phyloP scores from a whole-genome alignment of 2,329 filamentous ascomycete species.

The Polychaeton citri region DNA sequence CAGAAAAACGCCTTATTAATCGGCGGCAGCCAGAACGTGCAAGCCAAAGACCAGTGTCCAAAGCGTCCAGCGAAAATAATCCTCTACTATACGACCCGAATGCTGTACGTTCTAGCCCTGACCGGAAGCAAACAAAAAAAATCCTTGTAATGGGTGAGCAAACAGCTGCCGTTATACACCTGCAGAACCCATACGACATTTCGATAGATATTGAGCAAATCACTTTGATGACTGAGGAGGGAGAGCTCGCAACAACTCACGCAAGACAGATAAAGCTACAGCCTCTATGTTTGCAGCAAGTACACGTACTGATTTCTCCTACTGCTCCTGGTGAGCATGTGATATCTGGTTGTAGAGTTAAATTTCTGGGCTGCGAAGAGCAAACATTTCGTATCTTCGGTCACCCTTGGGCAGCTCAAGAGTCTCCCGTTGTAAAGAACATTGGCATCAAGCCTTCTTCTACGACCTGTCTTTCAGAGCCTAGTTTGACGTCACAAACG shows the following conservation, averaged over 20 bases:
- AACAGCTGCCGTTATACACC: slow-evolving; percentile 63
- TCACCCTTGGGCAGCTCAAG: slow-evolving; percentile 58
- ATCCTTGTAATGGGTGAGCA: slow-evolving; percentile 68
- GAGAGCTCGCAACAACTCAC: slow-evolving; percentile 53
- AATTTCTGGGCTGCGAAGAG: slow-evolving; percentile 68
- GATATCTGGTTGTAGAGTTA: slow-evolving; percentile 66
- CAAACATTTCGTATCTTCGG: slow-evolving; percentile 74
- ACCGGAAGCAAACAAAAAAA: slow-evolving; percentile 34
- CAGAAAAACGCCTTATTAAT: slow-evolving; percentile 9
- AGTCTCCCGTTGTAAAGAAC: slow-evolving; percentile 59
- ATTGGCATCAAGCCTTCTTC: slow-evolving; percentile 5
- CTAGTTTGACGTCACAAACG: neutral
- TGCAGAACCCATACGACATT: slow-evolving; percentile 92
- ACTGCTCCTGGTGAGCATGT: slow-evolving; percentile 53
- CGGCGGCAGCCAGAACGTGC: neutral
- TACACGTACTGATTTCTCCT: slow-evolving; percentile 58
- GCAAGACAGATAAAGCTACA: slow-evolving; percentile 54
- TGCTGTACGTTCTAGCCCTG: slow-evolving; percentile 46
- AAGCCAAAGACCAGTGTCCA: neutral
- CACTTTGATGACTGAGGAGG: slow-evolving; percentile 58
- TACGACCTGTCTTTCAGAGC: neutral
- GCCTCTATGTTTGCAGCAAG: slow-evolving; percentile 68
- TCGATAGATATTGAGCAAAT: slow-evolving; percentile 81
- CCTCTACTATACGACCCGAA: slow-evolving; percentile 97
- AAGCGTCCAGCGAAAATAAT: slow-evolving; percentile 33